Percentiles rank a stretch among this genome's conserved stretches.
phyloP scores from a whole-genome alignment of 805 yeast species.

The Debaryomyces prosopidis region DNA sequence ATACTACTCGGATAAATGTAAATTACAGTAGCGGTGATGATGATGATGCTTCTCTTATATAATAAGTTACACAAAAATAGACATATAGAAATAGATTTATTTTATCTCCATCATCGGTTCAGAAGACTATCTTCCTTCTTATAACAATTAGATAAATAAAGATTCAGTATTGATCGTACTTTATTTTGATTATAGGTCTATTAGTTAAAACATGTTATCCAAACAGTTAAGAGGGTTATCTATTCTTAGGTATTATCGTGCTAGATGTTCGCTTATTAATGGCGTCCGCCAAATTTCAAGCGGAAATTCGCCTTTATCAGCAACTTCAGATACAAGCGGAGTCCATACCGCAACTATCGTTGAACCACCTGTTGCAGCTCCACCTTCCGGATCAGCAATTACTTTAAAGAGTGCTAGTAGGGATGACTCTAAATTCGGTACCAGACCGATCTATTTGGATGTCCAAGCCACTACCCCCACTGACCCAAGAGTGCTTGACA shows the following conservation, averaged over 20 bases:
- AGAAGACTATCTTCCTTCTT: no score
- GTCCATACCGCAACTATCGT: constrained; percentile 20
- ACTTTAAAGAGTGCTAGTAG: constrained; percentile 45
- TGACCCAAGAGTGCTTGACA: constrained; percentile 93
- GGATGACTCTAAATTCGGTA: constrained; percentile 53
- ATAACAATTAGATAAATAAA: no score
- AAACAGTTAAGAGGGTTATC: constrained; percentile 6
- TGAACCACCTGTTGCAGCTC: constrained; percentile 20
- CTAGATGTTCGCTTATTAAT: constrained; percentile 3
- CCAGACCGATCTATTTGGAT: constrained; percentile 92
- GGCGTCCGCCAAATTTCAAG: constrained; percentile 9
- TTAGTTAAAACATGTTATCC: constrained; percentile 2
- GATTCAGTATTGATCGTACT: no score
- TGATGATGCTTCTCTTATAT: no score
- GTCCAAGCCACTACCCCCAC: constrained; percentile 99
- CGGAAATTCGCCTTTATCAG: constrained; percentile 2
- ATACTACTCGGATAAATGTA: not conserved
- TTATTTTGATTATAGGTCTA: no score
- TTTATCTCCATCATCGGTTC: no score
- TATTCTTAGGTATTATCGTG: constrained; percentile 3
- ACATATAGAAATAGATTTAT: not conserved
- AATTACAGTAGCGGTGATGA: no score
- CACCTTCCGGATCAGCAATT: constrained; percentile 50
- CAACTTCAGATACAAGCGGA: constrained; percentile 9
- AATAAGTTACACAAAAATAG: not conserved